These are phyloP conservation scores for Neoconidiobolus thromboides DNA, from an alignment of 371 early-diverging fungal species.

Conservation along the genomic window DNA sequence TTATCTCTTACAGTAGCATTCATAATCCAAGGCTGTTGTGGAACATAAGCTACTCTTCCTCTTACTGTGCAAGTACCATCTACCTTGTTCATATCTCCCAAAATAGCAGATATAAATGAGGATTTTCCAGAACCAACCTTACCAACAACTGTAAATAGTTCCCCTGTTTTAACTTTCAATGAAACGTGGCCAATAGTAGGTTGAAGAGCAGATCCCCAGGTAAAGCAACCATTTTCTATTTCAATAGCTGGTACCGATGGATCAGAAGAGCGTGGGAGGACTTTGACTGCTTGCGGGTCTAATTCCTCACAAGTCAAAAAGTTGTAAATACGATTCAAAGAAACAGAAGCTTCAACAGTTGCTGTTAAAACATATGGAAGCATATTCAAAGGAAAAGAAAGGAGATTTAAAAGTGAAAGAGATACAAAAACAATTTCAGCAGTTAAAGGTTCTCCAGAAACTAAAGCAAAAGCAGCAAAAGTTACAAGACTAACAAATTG, in stretches of 20 bases:
- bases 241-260: constrained; percentile 11
- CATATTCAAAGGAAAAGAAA: not conserved
- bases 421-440: constrained; percentile 68
- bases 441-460: constrained; percentile 38
- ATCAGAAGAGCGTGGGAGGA: constrained; percentile 15
- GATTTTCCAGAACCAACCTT: constrained; percentile 79
- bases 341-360: constrained; percentile 67
- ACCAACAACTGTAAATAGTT: constrained; percentile 63
- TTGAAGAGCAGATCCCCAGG: constrained; percentile 26
- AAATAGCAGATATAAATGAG: constrained; percentile 54
- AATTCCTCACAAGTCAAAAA: constrained; percentile 61
- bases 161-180: constrained; percentile 36
- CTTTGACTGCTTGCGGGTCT: constrained; percentile 37
- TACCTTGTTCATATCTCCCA: constrained; percentile 69
- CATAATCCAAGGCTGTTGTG: constrained; percentile 88
- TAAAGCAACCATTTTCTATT: constrained; percentile 26
- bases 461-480: constrained; percentile 56
- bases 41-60: constrained; percentile 77
- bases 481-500: constrained; percentile 72
- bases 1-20: constrained; percentile 80
- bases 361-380: constrained; percentile 16
- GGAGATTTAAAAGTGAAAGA: constrained; percentile 6
- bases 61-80: constrained; percentile 43
- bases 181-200: constrained; percentile 40
- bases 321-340: constrained; percentile 52